These are phyloP conservation scores for Termitomyces sp. DNA, from an alignment of 768 basidiomycete species.

Conservation along the genomic window DNA sequence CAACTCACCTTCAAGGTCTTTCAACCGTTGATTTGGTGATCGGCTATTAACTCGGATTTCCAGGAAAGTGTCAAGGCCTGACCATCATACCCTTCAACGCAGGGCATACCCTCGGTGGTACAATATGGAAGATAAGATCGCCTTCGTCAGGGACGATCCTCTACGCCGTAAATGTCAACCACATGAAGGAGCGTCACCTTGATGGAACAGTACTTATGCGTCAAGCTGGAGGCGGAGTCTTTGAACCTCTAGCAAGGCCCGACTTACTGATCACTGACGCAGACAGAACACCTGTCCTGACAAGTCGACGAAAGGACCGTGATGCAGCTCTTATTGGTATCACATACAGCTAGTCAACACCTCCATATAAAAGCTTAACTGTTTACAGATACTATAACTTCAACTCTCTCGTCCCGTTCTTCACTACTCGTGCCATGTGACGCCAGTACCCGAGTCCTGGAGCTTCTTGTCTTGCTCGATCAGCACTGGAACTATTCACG, in stretches of 20 bases:
- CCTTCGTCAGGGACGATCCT: slow-evolving; percentile 94
- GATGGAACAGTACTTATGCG: slow-evolving; percentile 90
- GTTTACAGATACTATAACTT: slow-evolving; percentile 77
- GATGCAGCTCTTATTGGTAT: slow-evolving; percentile 85
- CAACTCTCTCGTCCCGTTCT: slow-evolving; percentile 75
- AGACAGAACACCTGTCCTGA: slow-evolving; percentile 77
- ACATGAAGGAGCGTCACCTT: slow-evolving; percentile 93
- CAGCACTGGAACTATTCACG: slow-evolving; percentile 95
- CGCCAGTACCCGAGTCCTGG: slow-evolving; percentile 90
- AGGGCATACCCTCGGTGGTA: slow-evolving; percentile 94
- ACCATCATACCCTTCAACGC: slow-evolving; percentile 95
- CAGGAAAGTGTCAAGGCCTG: slow-evolving; percentile 88
- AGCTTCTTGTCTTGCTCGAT: slow-evolving; percentile 92
- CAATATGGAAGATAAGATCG: slow-evolving; percentile 98
- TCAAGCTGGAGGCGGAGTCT: slow-evolving; percentile 70
- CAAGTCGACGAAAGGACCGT: slow-evolving; percentile 85
- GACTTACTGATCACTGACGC: slow-evolving; percentile 95
- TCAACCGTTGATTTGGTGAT: slow-evolving; percentile 1
- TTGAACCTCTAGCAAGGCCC: slow-evolving; percentile 84
- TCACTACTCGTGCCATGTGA: slow-evolving; percentile 92
- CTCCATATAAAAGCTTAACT: slow-evolving; percentile 8
- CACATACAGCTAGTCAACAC: neutral
- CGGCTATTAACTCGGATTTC: slow-evolving; percentile 9
- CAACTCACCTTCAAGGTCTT: slow-evolving; percentile 90
- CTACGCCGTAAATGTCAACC: slow-evolving; percentile 94